These are phyloP conservation scores for Ogataea kodamae DNA, from an alignment of 805 yeast genomes.

Conservation along the genomic window DNA sequence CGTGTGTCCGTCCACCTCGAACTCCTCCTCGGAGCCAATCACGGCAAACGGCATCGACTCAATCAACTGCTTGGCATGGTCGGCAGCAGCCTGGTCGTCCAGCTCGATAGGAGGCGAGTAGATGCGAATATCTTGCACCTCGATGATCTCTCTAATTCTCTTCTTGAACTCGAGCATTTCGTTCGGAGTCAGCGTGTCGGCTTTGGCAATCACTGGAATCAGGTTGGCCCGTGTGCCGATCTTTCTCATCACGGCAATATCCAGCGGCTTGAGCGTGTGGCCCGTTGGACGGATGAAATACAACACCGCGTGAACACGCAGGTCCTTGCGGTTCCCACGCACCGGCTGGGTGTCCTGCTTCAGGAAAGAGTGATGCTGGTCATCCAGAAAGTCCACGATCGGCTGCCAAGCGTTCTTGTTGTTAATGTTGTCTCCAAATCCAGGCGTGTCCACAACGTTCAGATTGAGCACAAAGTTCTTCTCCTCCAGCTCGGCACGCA, in stretches of 20 bases:
- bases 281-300: conserved; percentile 92
- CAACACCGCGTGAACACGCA: conserved; percentile 86
- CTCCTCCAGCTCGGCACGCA: conserved; percentile 79
- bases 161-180: conserved; percentile 69
- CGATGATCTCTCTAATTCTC: conserved; percentile 77
- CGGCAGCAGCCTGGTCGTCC: conserved; percentile 72
- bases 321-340: conserved; percentile 63
- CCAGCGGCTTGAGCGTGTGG: conserved; percentile 81
- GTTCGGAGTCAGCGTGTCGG: conserved; percentile 75
- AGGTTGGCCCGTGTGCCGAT: conserved; percentile 76
- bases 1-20: conserved; percentile 59
- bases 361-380: conserved; percentile 84
- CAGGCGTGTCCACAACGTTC: conserved; percentile 88
- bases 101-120: conserved; percentile 80
- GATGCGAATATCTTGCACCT: conserved; percentile 77
- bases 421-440: conserved; percentile 88
- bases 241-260: conserved; percentile 84
- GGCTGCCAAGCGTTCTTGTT: conserved; percentile 86
- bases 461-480: conserved; percentile 74
- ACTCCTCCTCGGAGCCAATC: conserved; percentile 71
- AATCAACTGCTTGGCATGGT: conserved; percentile 74
- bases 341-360: conserved; percentile 91
- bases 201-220: conserved; percentile 84
- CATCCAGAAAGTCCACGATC: conserved; percentile 82
- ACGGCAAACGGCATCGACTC: conserved; percentile 87